These are phyloP conservation scores for Tricholoma terreum DNA, from an alignment of 768 basidiomycete genomes.

Conservation along the genomic window DNA sequence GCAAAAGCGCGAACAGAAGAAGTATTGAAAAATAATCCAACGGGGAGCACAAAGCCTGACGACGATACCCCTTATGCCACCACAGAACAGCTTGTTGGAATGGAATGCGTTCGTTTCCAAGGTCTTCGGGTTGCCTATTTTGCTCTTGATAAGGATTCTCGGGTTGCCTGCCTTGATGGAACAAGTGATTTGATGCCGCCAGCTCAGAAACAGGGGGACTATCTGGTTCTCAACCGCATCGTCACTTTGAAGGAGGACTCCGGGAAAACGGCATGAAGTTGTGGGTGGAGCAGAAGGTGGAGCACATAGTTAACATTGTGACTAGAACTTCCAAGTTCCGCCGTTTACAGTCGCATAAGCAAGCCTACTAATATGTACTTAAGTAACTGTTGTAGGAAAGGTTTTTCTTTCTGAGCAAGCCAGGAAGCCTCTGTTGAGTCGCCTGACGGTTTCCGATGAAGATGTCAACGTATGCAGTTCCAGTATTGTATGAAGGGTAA, in stretches of 20 bases:
- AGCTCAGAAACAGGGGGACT: conserved; percentile 64
- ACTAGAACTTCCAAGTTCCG: background rate
- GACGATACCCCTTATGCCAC: conserved; percentile 70
- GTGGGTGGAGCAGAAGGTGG: background rate
- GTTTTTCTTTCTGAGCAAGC: too few relatives aligned
- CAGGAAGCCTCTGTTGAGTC: too few relatives aligned
- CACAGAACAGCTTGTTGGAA: conserved; percentile 77
- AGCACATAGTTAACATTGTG: background rate
- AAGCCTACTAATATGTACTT: too few relatives aligned
- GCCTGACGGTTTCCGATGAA: background rate
- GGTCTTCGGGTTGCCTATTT: conserved; percentile 96
- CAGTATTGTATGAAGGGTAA: conserved; percentile 13
- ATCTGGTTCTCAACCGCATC: conserved; percentile 84
- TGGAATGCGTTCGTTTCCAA: conserved; percentile 95
- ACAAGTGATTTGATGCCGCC: conserved; percentile 34
- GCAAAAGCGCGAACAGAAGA: conserved; percentile 60
- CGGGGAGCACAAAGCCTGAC: conserved; percentile 25
- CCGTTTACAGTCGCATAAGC: background rate
- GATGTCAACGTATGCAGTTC: conserved; percentile 14
- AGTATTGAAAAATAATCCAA: conserved; percentile 46
- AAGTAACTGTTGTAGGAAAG: too few relatives aligned
- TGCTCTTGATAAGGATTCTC: conserved; percentile 84
- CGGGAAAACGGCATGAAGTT: conserved; percentile 52
- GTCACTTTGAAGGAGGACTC: conserved; percentile 95
- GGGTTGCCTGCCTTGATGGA: conserved; percentile 61